phyloP scores from a whole-genome alignment of 495 filamentous ascomycete genomes.

The Aspergillus funiculosus region DNA sequence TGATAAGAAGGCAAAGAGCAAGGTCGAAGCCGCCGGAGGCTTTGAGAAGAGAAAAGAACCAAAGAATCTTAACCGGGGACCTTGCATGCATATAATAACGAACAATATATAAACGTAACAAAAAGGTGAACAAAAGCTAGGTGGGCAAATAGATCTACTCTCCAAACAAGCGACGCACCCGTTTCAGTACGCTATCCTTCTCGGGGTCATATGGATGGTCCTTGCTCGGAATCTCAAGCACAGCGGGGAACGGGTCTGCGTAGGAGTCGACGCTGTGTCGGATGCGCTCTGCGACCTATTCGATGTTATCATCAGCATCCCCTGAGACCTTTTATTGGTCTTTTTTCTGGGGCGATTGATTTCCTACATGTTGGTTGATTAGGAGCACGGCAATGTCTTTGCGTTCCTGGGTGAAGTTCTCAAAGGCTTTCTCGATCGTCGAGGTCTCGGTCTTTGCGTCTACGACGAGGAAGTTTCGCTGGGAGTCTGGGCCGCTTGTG shows the following conservation, averaged over 20 bases:
- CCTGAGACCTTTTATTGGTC: too few relatives aligned
- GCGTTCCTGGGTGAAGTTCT: slow-evolving; percentile 76
- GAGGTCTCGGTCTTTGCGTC: slow-evolving; percentile 84
- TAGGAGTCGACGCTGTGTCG: slow-evolving; percentile 59
- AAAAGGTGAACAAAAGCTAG: neutral
- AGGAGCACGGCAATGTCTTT: slow-evolving; percentile 95
- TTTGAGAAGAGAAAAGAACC: too few relatives aligned
- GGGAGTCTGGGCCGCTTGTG: slow-evolving; percentile 70
- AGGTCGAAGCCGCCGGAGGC: neutral
- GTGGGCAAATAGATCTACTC: slow-evolving; percentile 62
- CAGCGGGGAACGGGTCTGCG: slow-evolving; percentile 50
- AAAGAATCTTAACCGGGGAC: neutral
- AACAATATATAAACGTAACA: slow-evolving; percentile 9
- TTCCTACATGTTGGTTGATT: slow-evolving; percentile 97
- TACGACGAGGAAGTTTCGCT: slow-evolving; percentile 97
- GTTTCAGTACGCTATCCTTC: slow-evolving; percentile 93
- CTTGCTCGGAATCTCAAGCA: slow-evolving; percentile 96
- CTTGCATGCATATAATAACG: neutral
- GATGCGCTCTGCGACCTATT: slow-evolving; percentile 87
- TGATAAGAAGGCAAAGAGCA: neutral
- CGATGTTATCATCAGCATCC: too few relatives aligned
- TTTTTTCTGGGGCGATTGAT: too few relatives aligned
- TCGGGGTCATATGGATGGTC: slow-evolving; percentile 99
- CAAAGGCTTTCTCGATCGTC: slow-evolving; percentile 86
- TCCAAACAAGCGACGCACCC: slow-evolving; percentile 86